phyloP scores from a whole-genome alignment of 768 basidiomycete species.

The Gelatoporia subvermispora region DNA sequence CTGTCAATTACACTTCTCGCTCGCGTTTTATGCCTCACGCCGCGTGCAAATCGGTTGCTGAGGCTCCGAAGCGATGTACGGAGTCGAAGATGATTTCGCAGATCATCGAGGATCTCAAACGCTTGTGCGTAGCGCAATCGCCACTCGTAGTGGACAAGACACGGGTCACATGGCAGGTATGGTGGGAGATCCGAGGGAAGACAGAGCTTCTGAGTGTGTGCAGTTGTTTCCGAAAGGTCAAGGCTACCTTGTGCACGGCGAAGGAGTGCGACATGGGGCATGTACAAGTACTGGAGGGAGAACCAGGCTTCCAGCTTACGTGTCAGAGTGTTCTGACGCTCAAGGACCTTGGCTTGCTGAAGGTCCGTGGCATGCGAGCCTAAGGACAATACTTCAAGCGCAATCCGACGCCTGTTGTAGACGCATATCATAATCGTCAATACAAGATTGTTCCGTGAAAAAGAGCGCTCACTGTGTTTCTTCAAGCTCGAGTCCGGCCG shows the following conservation, averaged over 20 bases:
- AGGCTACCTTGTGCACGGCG: not conserved
- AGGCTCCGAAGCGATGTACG: not conserved
- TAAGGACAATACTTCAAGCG: not conserved
- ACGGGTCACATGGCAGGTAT: not conserved
- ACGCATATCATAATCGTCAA: too few species aligned
- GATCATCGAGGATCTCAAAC: constrained; percentile 1
- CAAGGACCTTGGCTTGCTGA: not conserved
- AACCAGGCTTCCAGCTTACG: not conserved
- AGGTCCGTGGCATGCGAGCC: not conserved
- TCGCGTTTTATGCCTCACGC: constrained; percentile 2
- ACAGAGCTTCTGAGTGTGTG: not conserved
- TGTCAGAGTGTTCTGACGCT: not conserved
- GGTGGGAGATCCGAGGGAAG: not conserved
- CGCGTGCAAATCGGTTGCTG: not conserved
- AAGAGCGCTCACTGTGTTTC: not conserved
- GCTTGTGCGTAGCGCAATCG: constrained; percentile 1
- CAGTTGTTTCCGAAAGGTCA: not conserved
- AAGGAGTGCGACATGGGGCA: not conserved
- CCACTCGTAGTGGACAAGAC: not conserved
- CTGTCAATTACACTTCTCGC: not conserved
- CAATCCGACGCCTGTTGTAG: not conserved
- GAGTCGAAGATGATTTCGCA: constrained; percentile 1
- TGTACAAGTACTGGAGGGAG: not conserved
- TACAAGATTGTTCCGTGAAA: too few species aligned
- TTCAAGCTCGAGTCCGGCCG: not conserved